Percentiles rank a stretch among this genome's conserved stretches.
Conservation (phyloP, 2,329 filamentous ascomycete genomes). For the Plectosphaerella sp. region DNA sequence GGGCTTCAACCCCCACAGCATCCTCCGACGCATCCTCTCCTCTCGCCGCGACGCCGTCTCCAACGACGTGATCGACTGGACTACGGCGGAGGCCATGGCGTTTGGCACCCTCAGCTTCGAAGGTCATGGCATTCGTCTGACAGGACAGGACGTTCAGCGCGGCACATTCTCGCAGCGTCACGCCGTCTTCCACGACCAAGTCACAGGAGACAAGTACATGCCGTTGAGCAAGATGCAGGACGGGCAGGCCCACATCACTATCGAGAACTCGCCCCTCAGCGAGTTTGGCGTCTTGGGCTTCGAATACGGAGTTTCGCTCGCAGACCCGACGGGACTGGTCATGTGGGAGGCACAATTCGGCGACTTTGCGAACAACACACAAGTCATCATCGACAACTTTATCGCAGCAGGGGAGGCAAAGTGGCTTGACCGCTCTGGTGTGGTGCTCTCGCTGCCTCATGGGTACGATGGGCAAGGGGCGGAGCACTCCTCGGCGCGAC, state of each 20-base stretch:
- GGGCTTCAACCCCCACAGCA: conserved; percentile 84
- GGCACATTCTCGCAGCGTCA: conserved; percentile 99
- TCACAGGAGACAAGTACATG: conserved; percentile 86
- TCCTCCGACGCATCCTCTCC: conserved; percentile 90
- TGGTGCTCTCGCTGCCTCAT: conserved; percentile 94
- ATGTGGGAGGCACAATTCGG: conserved; percentile 99
- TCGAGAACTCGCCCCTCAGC: conserved; percentile 86
- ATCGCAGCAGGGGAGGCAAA: conserved; percentile 95
- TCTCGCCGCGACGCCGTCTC: conserved; percentile 85
- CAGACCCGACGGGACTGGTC: conserved; percentile 90
- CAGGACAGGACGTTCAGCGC: conserved; percentile 97
- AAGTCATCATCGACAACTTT: conserved; percentile 98
- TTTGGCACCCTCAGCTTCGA: conserved; percentile 88
- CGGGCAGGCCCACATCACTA: conserved; percentile 90
- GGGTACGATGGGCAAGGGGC: conserved; percentile 98
- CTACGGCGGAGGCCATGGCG: conserved; percentile 91
- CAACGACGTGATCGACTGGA: conserved; percentile 95
- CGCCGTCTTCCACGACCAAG: conserved; percentile 94
- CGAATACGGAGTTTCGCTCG: conserved; percentile 96
- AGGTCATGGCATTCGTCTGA: conserved; percentile 94
- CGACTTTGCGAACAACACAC: conserved; percentile 98
- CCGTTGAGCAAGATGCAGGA: conserved; percentile 83
- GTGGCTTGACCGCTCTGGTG: conserved; percentile 95
- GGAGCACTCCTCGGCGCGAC: conserved; percentile 94
- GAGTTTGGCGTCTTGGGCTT: conserved; percentile 78